Percentiles rank a stretch among this genome's conserved stretches.
Conservation (phyloP, 176 grass and related monocot species). For the Aegilops bicornis region DNA sequence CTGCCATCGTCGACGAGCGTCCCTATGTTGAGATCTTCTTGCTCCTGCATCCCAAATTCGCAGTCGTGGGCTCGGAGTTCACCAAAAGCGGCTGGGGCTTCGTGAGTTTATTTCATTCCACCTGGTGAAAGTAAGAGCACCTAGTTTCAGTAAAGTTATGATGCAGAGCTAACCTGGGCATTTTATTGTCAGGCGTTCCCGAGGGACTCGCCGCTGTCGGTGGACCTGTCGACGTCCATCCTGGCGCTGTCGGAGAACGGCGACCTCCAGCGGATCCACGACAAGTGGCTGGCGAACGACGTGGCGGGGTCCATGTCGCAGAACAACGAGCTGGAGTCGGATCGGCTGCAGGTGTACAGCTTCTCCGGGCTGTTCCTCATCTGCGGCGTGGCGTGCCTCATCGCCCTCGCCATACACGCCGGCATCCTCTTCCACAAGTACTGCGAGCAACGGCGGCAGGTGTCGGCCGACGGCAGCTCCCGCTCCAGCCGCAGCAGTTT, state of each 20-base stretch:
- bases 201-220: conserved; percentile 60
- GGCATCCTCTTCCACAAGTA: conserved; percentile 46
- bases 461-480: neutral
- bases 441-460: conserved; percentile 1
- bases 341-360: conserved; percentile 61
- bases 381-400: conserved; percentile 62
- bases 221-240: conserved; percentile 82
- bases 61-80: conserved; percentile 70
- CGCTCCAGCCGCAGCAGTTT: conserved; percentile 34
- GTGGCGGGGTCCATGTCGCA: neutral
- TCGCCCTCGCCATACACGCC: conserved; percentile 59
- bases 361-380: conserved; percentile 78
- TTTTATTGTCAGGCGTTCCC: conserved; percentile 52
- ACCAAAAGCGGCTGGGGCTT: conserved; percentile 88
- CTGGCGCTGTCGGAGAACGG: conserved; percentile 83
- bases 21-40: conserved; percentile 70
- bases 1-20: conserved; percentile 65
- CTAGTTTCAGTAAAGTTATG: neutral
- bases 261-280: conserved; percentile 73
- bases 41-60: conserved; percentile 36
- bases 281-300: conserved; percentile 65
- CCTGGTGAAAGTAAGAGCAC: neutral
- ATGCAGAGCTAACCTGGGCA: neutral
- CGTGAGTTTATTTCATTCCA: conserved; percentile 38
- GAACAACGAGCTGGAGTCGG: conserved; percentile 24